Evolutionary conservation across 345 rosid species (phyloP), one percentile per base, ranked within the genome.

Genomic region (Aethionema arabicum): DNA sequence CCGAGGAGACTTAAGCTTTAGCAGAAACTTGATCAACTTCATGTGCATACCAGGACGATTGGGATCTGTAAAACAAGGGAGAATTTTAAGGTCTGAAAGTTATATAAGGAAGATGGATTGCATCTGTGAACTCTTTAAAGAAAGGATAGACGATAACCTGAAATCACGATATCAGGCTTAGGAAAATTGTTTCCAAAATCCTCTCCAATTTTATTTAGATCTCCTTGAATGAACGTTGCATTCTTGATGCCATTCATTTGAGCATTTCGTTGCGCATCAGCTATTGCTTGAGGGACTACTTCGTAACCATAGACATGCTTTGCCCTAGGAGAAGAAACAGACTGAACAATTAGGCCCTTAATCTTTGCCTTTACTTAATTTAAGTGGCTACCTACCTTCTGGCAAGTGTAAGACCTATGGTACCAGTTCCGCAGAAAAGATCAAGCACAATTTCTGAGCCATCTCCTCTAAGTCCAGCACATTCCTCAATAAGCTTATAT

Each of bases 21-120:
- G 79, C 27, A 92, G 74, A 76, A 82, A 89, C 67, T 79, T 87
- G 47, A 89, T 89, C 85, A 89, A 73, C 86, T 92, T 92, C 93
- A 89, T 67, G 76, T 89, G 98, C 95, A 92, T 84, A 37, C 96
- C 98, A 38, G 98, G 95, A 51, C 98, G 85, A 73, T 92, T 87
- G 14, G 97, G 96, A 81, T 92, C 97, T 89, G 91, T 77, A 62
- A 50, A 47, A 64, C 42, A 40, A 4, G 32, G 14, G 12, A 16
- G 4, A 30, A 21, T 2, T 35, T 33, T 6, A 42, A n/a, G 58
- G 33, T 53, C 14, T 32, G 4, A 0, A 56, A 3, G 29, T 37
- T 54, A 5, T 11, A 42, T 44, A 59, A 31, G 55, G 12, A 52
- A 59, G 33, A 32, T 38, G 39, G 21, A 72, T 40, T 43, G 2